Conservation (phyloP, 306 rosid genomes). For the Gillenia trifoliata region DNA sequence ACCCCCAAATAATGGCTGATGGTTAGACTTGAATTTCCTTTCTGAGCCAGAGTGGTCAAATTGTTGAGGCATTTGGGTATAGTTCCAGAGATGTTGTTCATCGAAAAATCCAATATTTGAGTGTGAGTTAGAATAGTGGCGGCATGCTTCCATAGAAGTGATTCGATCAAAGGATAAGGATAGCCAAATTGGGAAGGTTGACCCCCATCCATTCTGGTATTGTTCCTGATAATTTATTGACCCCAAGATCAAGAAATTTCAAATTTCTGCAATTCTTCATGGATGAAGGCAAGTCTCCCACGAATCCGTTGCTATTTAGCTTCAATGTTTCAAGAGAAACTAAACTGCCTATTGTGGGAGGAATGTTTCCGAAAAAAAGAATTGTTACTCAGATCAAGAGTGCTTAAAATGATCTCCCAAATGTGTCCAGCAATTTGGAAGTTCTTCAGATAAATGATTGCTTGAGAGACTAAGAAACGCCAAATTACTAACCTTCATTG, state of each 20-base stretch:
- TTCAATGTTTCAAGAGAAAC: not conserved
- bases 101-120: not conserved
- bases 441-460: not conserved
- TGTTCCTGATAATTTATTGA: not conserved
- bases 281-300: not conserved
- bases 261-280: not conserved
- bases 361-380: constrained; percentile 2
- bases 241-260: not conserved
- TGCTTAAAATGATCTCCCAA: not conserved
- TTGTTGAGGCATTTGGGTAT: constrained; percentile 13
- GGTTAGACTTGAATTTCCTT: not conserved
- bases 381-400: not conserved
- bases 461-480: not conserved
- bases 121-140: not conserved
- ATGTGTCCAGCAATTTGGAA: constrained; percentile 4
- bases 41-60: not conserved
- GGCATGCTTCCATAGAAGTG: not conserved
- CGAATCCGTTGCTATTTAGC: not conserved
- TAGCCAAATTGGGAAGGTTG: not conserved
- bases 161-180: constrained; percentile 1
- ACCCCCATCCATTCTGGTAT: constrained; percentile 17
- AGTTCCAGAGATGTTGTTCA: not conserved
- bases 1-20: not conserved
- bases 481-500: not conserved
- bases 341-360: not conserved